Percentiles rank a stretch among this genome's conserved stretches.
Conservation (phyloP, 768 basidiomycete genomes). For the Trametes coccinea region DNA sequence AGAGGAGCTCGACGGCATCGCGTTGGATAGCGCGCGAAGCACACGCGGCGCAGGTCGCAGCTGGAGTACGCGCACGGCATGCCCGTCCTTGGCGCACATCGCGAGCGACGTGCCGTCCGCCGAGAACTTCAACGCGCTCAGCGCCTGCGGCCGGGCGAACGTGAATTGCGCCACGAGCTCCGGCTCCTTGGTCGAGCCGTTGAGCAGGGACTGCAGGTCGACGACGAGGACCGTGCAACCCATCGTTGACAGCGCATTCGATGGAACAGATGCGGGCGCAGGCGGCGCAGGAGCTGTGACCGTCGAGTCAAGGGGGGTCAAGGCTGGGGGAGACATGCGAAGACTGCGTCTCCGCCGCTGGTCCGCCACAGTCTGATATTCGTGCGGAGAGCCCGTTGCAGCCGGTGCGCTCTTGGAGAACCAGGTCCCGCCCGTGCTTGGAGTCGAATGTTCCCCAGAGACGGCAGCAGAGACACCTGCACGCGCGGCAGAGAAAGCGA, state of each 20-base stretch:
- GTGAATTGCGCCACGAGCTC: constrained; percentile 48
- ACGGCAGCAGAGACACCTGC: constrained; percentile 27
- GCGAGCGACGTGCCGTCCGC: constrained; percentile 53
- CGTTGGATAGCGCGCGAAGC: constrained; percentile 13
- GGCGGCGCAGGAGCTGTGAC: constrained; percentile 3
- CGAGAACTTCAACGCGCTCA: constrained; percentile 52
- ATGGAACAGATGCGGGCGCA: constrained; percentile 1
- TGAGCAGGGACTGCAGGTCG: constrained; percentile 47
- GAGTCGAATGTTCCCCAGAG: constrained; percentile 19
- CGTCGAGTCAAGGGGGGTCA: constrained; percentile 3
- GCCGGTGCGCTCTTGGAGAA: constrained; percentile 68
- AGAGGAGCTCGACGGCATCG: too few species aligned
- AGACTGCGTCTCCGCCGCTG: constrained; percentile 12
- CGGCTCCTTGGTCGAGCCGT: constrained; percentile 26
- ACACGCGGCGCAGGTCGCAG: constrained; percentile 33
- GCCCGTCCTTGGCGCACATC: constrained; percentile 57
- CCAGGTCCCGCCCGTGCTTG: constrained; percentile 33
- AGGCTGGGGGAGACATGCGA: constrained; percentile 4
- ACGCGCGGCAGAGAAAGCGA: constrained; percentile 53
- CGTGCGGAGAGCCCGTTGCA: constrained; percentile 30
- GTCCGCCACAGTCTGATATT: constrained; percentile 20
- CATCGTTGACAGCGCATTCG: background rate
- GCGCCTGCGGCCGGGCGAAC: constrained; percentile 47
- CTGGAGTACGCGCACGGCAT: constrained; percentile 51
- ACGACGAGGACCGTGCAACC: constrained; percentile 53